Conservation (phyloP, 192 early-diverging fungal genomes). For the Coemansia sp. region DNA sequence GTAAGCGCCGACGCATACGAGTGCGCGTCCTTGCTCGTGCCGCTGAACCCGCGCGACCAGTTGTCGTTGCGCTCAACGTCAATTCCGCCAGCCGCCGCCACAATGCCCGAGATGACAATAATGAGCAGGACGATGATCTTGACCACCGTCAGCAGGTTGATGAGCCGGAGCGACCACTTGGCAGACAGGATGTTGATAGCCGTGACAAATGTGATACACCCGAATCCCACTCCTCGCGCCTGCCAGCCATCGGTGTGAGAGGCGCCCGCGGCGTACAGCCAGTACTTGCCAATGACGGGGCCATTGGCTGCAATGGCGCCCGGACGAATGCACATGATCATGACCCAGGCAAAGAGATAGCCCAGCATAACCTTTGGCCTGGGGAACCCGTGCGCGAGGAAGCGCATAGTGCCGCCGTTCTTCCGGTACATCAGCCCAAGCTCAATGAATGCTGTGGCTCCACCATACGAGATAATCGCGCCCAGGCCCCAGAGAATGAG, state of each 20-base stretch:
- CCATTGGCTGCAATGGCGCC: constrained; percentile 58
- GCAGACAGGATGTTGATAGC: constrained; percentile 70
- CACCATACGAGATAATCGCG: constrained; percentile 76
- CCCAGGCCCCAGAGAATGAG: constrained; percentile 78
- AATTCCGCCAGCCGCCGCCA: constrained; percentile 64
- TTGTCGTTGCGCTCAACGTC: constrained; percentile 26
- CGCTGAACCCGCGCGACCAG: constrained; percentile 66
- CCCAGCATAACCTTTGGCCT: constrained; percentile 55
- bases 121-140: constrained; percentile 71
- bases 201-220: constrained; percentile 63
- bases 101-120: constrained; percentile 69
- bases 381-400: constrained; percentile 72
- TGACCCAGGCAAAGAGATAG: constrained; percentile 60
- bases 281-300: constrained; percentile 59
- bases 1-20: constrained; percentile 58
- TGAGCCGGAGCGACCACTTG: constrained; percentile 66
- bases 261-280: constrained; percentile 55
- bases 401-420: constrained; percentile 90
- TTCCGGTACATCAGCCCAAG: constrained; percentile 83
- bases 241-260: constrained; percentile 44
- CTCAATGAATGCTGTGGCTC: constrained; percentile 89
- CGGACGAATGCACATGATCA: constrained; percentile 60
- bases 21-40: constrained; percentile 58
- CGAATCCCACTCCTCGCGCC: constrained; percentile 60
- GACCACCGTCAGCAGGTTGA: constrained; percentile 72